Evolutionary conservation across 768 basidiomycete species (phyloP), one percentile per base, ranked within the genome.

Genomic region (Stropharia rugosoannulata): DNA sequence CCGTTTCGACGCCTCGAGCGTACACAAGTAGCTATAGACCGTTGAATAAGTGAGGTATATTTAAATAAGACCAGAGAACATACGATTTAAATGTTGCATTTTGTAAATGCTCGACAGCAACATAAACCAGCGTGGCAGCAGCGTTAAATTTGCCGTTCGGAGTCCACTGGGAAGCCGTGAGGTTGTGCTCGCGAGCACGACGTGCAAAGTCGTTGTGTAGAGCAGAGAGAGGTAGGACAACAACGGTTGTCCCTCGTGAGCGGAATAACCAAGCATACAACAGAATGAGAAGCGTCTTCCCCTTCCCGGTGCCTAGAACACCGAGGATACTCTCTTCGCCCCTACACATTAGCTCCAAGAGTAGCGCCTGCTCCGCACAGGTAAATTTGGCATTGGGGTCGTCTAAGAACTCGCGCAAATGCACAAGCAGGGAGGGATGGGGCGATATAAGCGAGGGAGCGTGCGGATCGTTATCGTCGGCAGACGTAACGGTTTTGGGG

Each of bases 241-340:
- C 51, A 7, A 60, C 38, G 6, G 57, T 60, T 2, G 36, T 10
- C 1, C 45, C 19, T 1, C 47, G 32, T 0, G 37, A 1, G 1
- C 59, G 16, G n/a, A 46, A 57, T n/a, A 46, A 37, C 3, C 53
- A 40, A 1, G 57, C 37, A 12, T 58, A 19, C 12, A 63, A 32
- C 46, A 63, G 42, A 4, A 63, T 29, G 9, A 46, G 18, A 4
- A 49, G 55, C 27, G 55, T 60, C 40, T 63, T 63, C 5, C 62
- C 62, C 10, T 15, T 54, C 1, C 55, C 57, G 7, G 62, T 63
- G 0, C 59, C 55, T 2, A 63, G 45, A 18, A 61, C 35, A 3
- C 57, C 62, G 43, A 63, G 15, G 0, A 60, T 29, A n/a, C 52
- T 63, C 3, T 58, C 10, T 13, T 46, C 15, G 0, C 59, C 45